phyloP scores from a whole-genome alignment of 2,329 filamentous ascomycete genomes.

The Penicillium sp. region DNA sequence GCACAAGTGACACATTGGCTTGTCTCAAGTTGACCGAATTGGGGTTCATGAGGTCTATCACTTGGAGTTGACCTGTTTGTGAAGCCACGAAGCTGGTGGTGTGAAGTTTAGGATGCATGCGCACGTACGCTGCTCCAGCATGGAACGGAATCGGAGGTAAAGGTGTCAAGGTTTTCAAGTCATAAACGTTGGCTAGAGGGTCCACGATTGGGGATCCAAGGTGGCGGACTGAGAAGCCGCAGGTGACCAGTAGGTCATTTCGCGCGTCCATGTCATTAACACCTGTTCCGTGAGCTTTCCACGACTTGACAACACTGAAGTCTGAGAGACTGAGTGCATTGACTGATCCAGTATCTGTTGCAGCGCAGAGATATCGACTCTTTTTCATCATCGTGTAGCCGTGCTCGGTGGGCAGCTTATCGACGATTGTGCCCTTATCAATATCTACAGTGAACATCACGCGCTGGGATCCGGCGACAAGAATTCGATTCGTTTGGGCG shows the following conservation, averaged over 20 bases:
- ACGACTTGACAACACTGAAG: slow-evolving; percentile 71
- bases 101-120: slow-evolving; percentile 91
- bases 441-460: slow-evolving; percentile 70
- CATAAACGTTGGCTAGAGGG: slow-evolving; percentile 88
- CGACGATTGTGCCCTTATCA: slow-evolving; percentile 63
- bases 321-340: slow-evolving; percentile 75
- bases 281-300: slow-evolving; percentile 78
- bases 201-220: slow-evolving; percentile 74
- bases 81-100: slow-evolving; percentile 92
- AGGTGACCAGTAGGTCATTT: slow-evolving; percentile 89
- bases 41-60: slow-evolving; percentile 90
- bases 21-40: slow-evolving; percentile 79
- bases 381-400: slow-evolving; percentile 89
- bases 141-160: slow-evolving; percentile 87
- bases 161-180: slow-evolving; percentile 79
- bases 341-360: slow-evolving; percentile 70
- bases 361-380: slow-evolving; percentile 79
- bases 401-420: slow-evolving; percentile 62
- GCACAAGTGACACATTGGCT: slow-evolving; percentile 68
- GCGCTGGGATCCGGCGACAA: slow-evolving; percentile 78
- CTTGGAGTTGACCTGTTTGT: slow-evolving; percentile 84
- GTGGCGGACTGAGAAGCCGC: slow-evolving; percentile 80
- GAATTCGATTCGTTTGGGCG: slow-evolving; percentile 71
- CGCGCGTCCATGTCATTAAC: slow-evolving; percentile 97
- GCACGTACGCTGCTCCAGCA: slow-evolving; percentile 82